Evolutionary conservation across 345 rosid genomes (phyloP).

Genomic region (Litchi chinensis): DNA sequence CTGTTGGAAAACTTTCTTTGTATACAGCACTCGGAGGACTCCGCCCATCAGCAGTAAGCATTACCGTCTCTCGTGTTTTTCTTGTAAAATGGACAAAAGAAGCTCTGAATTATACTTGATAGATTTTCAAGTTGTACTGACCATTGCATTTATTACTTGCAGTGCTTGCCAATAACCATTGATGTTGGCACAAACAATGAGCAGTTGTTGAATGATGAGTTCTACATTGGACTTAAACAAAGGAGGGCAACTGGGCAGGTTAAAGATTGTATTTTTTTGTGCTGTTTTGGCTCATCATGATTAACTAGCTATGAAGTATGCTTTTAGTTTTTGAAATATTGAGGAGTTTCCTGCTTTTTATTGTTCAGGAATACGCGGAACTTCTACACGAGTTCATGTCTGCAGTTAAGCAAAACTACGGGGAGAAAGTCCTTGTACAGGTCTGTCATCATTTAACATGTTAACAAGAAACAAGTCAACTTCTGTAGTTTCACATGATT

Average conservation of each 20-base stretch:
- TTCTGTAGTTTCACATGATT: background rate
- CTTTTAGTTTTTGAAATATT: conserved; percentile 15
- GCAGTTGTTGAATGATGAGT: conserved; percentile 69
- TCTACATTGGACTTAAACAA: conserved; percentile 83
- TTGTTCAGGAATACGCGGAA: conserved; percentile 78
- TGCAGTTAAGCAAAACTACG: conserved; percentile 89
- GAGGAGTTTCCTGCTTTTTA: conserved; percentile 12
- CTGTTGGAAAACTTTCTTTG: conserved; percentile 86
- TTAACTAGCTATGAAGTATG: background rate
- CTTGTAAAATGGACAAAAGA: background rate
- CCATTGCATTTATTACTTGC: conserved; percentile 11
- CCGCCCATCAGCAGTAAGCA: conserved; percentile 85
- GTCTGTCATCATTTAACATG: conserved; percentile 37
- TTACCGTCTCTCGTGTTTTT: background rate
- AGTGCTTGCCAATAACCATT: conserved; percentile 88
- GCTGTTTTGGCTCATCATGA: conserved; percentile 7
- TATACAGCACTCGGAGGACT: conserved; percentile 90
- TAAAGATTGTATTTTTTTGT: conserved; percentile 1
- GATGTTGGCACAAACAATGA: conserved; percentile 94
- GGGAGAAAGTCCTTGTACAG: conserved; percentile 91
- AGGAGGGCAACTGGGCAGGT: conserved; percentile 87
- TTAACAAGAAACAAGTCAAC: background rate
- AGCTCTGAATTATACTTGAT: background rate
- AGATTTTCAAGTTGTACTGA: background rate
- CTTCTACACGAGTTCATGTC: conserved; percentile 89